phyloP scores from a whole-genome alignment of 768 basidiomycete species.

The Calocera cornea region DNA sequence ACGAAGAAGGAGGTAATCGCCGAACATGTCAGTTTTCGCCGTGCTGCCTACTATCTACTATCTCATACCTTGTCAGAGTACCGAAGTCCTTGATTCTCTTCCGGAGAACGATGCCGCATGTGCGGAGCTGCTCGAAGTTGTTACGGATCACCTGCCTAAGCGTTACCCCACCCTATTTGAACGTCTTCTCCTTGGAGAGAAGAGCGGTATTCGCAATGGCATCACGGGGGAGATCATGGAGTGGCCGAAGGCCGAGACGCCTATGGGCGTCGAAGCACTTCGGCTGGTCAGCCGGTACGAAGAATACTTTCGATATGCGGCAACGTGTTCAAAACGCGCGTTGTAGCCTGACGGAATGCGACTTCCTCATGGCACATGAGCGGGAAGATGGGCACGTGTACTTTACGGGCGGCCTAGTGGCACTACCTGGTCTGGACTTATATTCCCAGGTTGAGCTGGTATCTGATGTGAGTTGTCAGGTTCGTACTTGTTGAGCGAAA shows the following conservation, averaged over 20 bases:
- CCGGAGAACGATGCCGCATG: slow-evolving; percentile 40
- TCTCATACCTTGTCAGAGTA: slow-evolving; percentile 17
- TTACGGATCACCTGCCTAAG: slow-evolving; percentile 40
- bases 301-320: neutral
- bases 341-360: slow-evolving; percentile 23
- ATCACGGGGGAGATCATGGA: slow-evolving; percentile 17
- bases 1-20: slow-evolving; percentile 23
- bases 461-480: slow-evolving; percentile 13
- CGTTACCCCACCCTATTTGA: slow-evolving; percentile 43
- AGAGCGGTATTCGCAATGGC: slow-evolving; percentile 21
- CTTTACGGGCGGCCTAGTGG: slow-evolving; percentile 26
- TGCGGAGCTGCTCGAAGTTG: slow-evolving; percentile 41
- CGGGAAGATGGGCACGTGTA: slow-evolving; percentile 27
- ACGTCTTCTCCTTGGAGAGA: slow-evolving; percentile 9
- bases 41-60: neutral
- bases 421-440: slow-evolving; percentile 19
- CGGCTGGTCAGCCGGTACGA: neutral
- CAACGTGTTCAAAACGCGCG: neutral
- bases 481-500: slow-evolving; percentile 24
- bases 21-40: slow-evolving; percentile 14
- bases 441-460: neutral
- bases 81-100: slow-evolving; percentile 31
- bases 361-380: slow-evolving; percentile 27
- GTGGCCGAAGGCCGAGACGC: neutral
- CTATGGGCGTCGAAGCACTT: neutral